phyloP scores from a whole-genome alignment of 2,329 filamentous ascomycete genomes.

The Byssochlamys sp. region DNA sequence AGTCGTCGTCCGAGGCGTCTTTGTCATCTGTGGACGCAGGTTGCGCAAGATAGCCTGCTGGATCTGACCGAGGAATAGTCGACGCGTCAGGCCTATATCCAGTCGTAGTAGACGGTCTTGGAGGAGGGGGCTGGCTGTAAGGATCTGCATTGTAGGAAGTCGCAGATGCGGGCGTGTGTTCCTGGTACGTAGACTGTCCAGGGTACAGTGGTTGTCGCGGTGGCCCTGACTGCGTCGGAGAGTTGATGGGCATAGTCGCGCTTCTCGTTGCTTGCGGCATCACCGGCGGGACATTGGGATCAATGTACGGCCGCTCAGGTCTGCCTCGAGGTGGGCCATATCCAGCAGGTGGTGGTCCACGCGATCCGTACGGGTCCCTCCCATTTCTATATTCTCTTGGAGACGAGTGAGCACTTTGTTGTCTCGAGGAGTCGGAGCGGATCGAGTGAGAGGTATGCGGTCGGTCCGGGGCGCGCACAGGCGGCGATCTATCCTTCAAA shows the following conservation, averaged over 20 bases:
- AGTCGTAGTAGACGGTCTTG: slow-evolving; percentile 18
- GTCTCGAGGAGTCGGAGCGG: slow-evolving; percentile 21
- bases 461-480: slow-evolving; percentile 16
- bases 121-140: slow-evolving; percentile 8
- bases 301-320: slow-evolving; percentile 18
- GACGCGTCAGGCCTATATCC: slow-evolving; percentile 2
- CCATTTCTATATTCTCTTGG: slow-evolving; percentile 7
- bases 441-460: slow-evolving; percentile 33
- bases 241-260: slow-evolving; percentile 27
- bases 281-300: slow-evolving; percentile 16
- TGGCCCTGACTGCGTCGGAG: slow-evolving; percentile 8
- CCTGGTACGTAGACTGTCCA: slow-evolving; percentile 25
- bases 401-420: slow-evolving; percentile 6
- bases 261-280: slow-evolving; percentile 25
- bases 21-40: slow-evolving; percentile 4
- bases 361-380: slow-evolving; percentile 11
- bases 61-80: not conserved
- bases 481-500: slow-evolving; percentile 20
- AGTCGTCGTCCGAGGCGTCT: slow-evolving; percentile 30
- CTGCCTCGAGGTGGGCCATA: slow-evolving; percentile 7
- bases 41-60: not conserved
- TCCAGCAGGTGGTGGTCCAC: slow-evolving; percentile 13
- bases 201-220: slow-evolving; percentile 21
- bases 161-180: slow-evolving; percentile 14
- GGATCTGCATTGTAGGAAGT: slow-evolving; percentile 1